Conservation (phyloP, 495 filamentous ascomycete genomes). For the Aspergillus hancockii region DNA sequence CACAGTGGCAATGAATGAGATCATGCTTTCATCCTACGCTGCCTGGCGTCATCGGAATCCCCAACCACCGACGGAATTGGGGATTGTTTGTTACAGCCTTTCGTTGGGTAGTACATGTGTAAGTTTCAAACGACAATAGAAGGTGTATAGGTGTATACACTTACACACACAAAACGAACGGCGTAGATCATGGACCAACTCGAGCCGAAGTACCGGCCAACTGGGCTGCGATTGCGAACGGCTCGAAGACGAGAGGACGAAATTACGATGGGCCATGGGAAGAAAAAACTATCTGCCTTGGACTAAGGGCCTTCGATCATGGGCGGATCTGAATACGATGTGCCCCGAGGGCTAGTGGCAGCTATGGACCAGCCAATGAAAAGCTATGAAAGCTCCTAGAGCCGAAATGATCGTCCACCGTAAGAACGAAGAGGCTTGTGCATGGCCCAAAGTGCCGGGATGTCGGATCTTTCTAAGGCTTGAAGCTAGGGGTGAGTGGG, state of each 20-base stretch:
- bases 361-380: conserved; percentile 11
- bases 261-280: conserved; percentile 14
- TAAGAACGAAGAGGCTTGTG: conserved; percentile 15
- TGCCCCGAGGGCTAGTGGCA: conserved; percentile 18
- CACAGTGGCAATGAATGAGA: not conserved
- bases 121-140: not conserved
- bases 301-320: conserved; percentile 10
- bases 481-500: not conserved
- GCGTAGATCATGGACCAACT: not conserved
- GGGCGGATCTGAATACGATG: conserved; percentile 16
- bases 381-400: conserved; percentile 5
- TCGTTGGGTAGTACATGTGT: not conserved
- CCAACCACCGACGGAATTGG: not conserved
- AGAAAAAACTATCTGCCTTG: not conserved
- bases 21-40: not conserved
- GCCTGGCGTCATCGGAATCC: not conserved
- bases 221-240: conserved; percentile 5
- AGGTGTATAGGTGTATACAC: not conserved
- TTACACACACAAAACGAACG: not conserved
- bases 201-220: not conserved
- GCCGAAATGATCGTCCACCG: conserved; percentile 12
- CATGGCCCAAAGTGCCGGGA: conserved; percentile 17
- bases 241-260: conserved; percentile 6
- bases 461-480: conserved; percentile 4
- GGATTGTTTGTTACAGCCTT: not conserved